Evolutionary conservation across 371 early-diverging fungal genomes (phyloP), one percentile per base, ranked within the genome.

Genomic region (Batkoa obscura): DNA sequence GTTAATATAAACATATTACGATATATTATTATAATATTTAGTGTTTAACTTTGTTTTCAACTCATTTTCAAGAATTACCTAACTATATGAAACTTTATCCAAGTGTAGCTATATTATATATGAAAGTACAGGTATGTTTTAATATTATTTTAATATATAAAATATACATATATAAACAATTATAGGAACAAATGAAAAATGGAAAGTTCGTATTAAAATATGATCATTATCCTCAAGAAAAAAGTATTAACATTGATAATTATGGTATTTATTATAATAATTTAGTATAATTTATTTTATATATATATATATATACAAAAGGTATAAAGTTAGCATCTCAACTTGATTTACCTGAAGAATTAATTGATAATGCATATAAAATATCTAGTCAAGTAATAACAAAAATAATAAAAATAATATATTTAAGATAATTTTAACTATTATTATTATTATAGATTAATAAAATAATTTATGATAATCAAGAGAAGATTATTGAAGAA

Each of bases 21-120:
- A n/a, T n/a, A n/a, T n/a, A n/a, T 50, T 3, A 43, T 15, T 2
- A 35, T 35, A 41, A 3, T 10, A 6, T 33, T 3, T 55, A 79
- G 75, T 75, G 81, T 0, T 70, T 76, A 53, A 73, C 74, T 9
- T 83, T 82, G 57, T 75, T 86, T 62, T 78, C 78, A 2, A 83
- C 87, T 0, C 87, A 84, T 60, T 75, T 84, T 51, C 76, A 73
- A 52, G 76, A 78, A 52, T 64, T 83, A 1, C 69, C 79, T 1
- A 43, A 50, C 31, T 64, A 63, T 2, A 60, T 84, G 43, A 59
- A 70, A 30, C 63, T 66, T 0, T 80, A 78, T 59, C 77, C 80
- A 8, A 83, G 77, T 48, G 81, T 81, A 6, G 79, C 77, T 6
- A 79, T 74, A 39, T 63, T 83, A 43, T 81, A 80, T 43, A 67